Evolutionary conservation across 1,284 basidiomycete species (phyloP), one percentile per base, ranked within the genome.

Genomic region (Dichomitus squalens): DNA sequence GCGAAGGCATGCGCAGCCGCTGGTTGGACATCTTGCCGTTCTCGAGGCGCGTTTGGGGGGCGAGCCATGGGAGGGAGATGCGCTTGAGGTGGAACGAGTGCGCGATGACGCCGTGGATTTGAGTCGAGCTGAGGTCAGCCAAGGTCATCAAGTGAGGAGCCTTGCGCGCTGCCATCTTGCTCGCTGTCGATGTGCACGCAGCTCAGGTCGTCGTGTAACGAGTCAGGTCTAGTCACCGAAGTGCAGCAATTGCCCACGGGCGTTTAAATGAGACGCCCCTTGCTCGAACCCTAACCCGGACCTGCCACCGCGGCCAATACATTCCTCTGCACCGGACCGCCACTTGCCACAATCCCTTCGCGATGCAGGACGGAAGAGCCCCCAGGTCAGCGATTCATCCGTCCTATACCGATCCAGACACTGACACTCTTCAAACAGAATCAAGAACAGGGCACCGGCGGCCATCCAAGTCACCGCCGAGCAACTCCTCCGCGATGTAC

Each of bases 401-500:
- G 14, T 9, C 11, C 0, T 5, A 21, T 12, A 4, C 1, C 12
- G 1, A 6, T 0, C 20, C 11, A 47, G 0, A 11, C 20, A 47
- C 9, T 20, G 11, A 47, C 20, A 49, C 29, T 27, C 14, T 31
- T 9, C 35, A 9, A 46, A 9, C 36, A 65, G 63, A 38, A 61
- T 65, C 51, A 62, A 58, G 51, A 55, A 59, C 54, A 38, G 61
- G 41, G 61, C 64, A 27, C 64, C 61, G 11, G 60, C 64, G 4
- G 64, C 64, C 47, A 60, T 64, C 55, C 64, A 65, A 39, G 59
- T 65, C 48, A 64, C 62, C 31, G 62, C 62, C 18, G 62, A 64
- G 53, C 62, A 99, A 78, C 88, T 99, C 41, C 81, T 99, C 14
- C 90, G 97, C 68, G 97, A 99, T 79, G 93, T 90, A 70, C 54